Evolutionary conservation across 83 land plant genomes (phyloP).

Genomic region (Diphasiastrum complanatum): DNA sequence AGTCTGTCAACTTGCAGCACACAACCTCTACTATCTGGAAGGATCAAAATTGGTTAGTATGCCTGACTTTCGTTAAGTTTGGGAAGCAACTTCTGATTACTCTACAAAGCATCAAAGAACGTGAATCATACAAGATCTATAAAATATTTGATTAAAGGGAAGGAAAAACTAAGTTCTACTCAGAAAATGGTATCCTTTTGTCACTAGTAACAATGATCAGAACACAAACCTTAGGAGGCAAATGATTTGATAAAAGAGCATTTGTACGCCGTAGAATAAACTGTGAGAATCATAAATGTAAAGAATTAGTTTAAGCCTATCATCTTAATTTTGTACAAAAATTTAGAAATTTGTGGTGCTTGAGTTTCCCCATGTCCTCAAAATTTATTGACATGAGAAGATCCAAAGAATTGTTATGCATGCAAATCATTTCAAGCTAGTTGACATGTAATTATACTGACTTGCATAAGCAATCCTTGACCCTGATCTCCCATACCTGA

Average conservation of each 20-base stretch:
- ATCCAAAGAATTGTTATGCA: no score
- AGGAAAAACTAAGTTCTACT: no score
- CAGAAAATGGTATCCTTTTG: no score
- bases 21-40: slow-evolving; percentile 94
- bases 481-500: slow-evolving; percentile 47
- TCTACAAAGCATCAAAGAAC: no score
- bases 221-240: slow-evolving; percentile 88
- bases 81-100: no score
- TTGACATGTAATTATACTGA: no score
- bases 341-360: background rate
- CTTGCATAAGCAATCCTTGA: background rate
- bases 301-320: background rate
- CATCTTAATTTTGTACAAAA: background rate
- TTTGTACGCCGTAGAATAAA: slow-evolving; percentile 92
- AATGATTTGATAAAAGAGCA: slow-evolving; percentile 84
- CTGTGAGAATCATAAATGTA: slow-evolving; percentile 35
- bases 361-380: no score
- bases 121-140: no score
- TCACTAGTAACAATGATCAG: background rate
- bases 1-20: slow-evolving; percentile 86
- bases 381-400: no score
- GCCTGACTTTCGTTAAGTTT: no score
- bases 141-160: no score
- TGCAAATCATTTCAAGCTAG: no score
- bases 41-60: slow-evolving; percentile 1